phyloP scores from a whole-genome alignment of 345 rosid genomes.

The Trapa incisa region DNA sequence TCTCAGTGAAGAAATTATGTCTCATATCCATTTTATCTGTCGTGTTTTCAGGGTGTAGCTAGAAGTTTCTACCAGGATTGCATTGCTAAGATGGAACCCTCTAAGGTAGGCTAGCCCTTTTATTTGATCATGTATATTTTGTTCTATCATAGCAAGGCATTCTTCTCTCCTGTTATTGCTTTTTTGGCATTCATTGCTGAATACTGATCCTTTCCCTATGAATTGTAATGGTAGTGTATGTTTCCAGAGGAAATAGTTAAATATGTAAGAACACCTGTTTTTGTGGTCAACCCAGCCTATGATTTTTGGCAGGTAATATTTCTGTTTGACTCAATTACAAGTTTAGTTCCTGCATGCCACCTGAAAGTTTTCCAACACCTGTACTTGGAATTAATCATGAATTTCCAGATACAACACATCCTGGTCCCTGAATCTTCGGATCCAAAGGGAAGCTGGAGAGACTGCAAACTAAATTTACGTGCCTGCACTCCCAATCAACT shows the following conservation, averaged over 20 bases:
- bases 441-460: constrained; percentile 29
- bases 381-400: not conserved
- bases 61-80: constrained; percentile 20
- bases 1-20: not conserved
- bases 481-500: constrained; percentile 45
- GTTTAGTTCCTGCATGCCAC: not conserved
- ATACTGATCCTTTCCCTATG: not conserved
- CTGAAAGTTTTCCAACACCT: not conserved
- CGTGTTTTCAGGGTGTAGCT: constrained; percentile 11
- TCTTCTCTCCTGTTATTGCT: not conserved
- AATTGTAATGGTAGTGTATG: constrained; percentile 4
- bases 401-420: constrained; percentile 7
- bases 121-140: not conserved
- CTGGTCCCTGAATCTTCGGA: constrained; percentile 41
- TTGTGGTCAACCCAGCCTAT: constrained; percentile 71
- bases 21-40: not conserved
- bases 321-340: not conserved
- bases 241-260: constrained; percentile 34
- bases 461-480: constrained; percentile 48
- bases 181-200: not conserved
- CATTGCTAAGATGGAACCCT: constrained; percentile 31
- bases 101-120: constrained; percentile 22
- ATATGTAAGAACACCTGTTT: constrained; percentile 47
- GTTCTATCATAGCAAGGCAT: not conserved
- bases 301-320: constrained; percentile 86